Evolutionary conservation across 139 green algal genomes (phyloP), one percentile per base, ranked within the genome.

Genomic region (Coelastrella sp.): DNA sequence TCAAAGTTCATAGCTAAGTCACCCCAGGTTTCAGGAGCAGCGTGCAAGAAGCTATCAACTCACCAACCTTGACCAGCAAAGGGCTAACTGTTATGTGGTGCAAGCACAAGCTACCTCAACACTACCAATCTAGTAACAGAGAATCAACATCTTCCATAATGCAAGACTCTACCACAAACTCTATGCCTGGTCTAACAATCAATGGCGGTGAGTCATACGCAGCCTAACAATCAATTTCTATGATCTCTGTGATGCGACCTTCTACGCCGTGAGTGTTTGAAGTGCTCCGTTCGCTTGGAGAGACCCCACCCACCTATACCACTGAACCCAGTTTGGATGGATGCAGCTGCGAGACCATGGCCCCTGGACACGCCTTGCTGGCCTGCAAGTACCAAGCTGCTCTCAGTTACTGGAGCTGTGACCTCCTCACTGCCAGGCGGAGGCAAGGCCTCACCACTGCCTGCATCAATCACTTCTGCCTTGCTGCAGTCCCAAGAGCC

Each of bases 391-490:
- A 57, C 8, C 32, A 51, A 34, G 67, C 37, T 51, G 67, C 37
- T 53, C 4, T 32, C 30, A 21, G 30, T 64, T 3, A 35, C 66
- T 50, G n/a, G 27, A 41, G 66, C 66, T 74, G 66, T 40, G 9
- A 43, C 71, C 27, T 41, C 71, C 19, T 40, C 38, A 13, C 23
- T 23, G 32, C n/a, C 11, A 2, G 34, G 21, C 15, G 3, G 69
- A 41, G 64, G 53, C 69, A 87, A 41, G 3, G 69, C 45, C 69
- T 87, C 57, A 19, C 81, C 81, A 43, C 81, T 82, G 40, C 69
- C 81, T 34, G 8, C 60, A 25, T 83, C 82, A 25, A 86, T 34
- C 66, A 86, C 67, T 2, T 57, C 15, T 5, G 50, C 38, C 19
- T 38, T 38, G 50, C 67, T 80, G 80, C 80, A 86, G 68, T 86